These are phyloP conservation scores for Vinca minor DNA, from an alignment of 257 asterid species.

Conservation along the genomic window DNA sequence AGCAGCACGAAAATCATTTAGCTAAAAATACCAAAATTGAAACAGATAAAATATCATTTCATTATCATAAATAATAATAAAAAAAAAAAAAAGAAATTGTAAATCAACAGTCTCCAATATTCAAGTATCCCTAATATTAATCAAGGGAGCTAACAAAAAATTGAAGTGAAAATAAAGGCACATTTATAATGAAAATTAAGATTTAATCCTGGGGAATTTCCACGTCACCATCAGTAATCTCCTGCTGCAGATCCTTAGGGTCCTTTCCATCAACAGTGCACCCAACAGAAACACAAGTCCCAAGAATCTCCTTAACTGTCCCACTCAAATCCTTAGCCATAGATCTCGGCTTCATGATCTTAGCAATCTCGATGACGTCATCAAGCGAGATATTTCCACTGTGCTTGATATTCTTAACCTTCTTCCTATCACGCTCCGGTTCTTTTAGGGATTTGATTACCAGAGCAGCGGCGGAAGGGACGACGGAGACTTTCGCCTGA, in stretches of 20 bases:
- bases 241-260: slow-evolving; percentile 69
- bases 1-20: too few species aligned
- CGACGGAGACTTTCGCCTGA: slow-evolving; percentile 61
- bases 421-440: slow-evolving; percentile 65
- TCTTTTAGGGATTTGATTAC: slow-evolving; percentile 72
- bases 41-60: too few species aligned
- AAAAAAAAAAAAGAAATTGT: too few species aligned
- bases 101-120: too few species aligned
- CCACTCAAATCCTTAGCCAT: slow-evolving; percentile 69
- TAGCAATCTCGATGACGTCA: slow-evolving; percentile 56
- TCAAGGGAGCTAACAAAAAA: too few species aligned
- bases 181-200: neutral
- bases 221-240: slow-evolving; percentile 54
- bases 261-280: slow-evolving; percentile 74
- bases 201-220: slow-evolving; percentile 41
- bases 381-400: slow-evolving; percentile 53
- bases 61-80: too few species aligned
- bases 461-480: slow-evolving; percentile 62
- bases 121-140: too few species aligned
- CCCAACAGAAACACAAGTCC: slow-evolving; percentile 71
- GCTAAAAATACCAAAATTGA: too few species aligned
- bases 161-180: too few species aligned
- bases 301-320: slow-evolving; percentile 67
- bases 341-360: slow-evolving; percentile 47
- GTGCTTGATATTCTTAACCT: slow-evolving; percentile 59